phyloP scores from a whole-genome alignment of 345 rosid species.

The Heritiera littoralis region DNA sequence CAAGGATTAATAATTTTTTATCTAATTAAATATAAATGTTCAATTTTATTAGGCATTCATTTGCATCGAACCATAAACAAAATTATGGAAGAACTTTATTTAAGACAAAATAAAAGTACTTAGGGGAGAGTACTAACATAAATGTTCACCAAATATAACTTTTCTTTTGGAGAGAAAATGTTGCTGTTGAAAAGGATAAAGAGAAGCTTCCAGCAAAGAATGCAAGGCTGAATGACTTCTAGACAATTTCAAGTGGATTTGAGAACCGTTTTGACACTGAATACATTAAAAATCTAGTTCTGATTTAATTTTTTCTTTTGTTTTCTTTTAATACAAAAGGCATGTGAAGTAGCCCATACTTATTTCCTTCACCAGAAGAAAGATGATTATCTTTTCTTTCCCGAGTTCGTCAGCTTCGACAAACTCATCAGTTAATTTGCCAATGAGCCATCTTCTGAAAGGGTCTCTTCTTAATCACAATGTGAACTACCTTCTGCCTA shows the following conservation, averaged over 20 bases:
- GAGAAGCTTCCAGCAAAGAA: slow-evolving; percentile 85
- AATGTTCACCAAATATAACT: no score
- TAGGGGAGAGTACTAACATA: no score
- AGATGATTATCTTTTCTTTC: slow-evolving; percentile 63
- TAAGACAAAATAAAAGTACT: no score
- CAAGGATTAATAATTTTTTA: no score
- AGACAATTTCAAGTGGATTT: slow-evolving; percentile 83
- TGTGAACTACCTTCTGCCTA: no score
- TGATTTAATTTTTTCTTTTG: not conserved
- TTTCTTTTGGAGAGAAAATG: not conserved
- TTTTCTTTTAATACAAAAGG: not conserved
- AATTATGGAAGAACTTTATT: no score
- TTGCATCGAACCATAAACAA: no score
- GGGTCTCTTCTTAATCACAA: no score
- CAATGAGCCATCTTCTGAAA: no score
- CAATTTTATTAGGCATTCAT: no score
- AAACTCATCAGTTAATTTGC: slow-evolving; percentile 47
- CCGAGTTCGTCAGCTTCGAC: slow-evolving; percentile 94
- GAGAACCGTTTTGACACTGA: slow-evolving; percentile 72
- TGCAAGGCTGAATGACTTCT: slow-evolving; percentile 95
- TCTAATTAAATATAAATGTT: no score
- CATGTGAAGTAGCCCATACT: not conserved
- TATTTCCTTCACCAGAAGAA: not conserved
- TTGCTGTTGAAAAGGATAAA: not conserved
- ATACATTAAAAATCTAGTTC: slow-evolving; percentile 9